Evolutionary conservation across 768 basidiomycete species (phyloP).

Genomic region (Terana coerulea): DNA sequence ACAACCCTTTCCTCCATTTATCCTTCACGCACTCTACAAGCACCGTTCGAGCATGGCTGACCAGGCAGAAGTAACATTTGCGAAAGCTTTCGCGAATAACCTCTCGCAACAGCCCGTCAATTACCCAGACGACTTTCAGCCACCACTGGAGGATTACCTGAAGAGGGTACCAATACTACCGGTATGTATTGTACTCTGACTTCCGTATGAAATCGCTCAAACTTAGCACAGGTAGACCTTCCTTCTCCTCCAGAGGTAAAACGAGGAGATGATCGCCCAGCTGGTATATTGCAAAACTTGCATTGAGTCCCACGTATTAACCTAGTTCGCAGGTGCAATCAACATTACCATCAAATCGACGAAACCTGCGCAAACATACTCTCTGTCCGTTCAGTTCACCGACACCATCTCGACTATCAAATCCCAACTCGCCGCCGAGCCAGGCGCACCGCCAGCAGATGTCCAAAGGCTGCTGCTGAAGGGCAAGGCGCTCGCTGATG

Average conservation of each 20-base stretch:
- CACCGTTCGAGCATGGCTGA: conserved; percentile 55
- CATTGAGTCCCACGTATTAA: not conserved
- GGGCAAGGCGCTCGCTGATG: conserved; percentile 90
- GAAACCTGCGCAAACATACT: conserved; percentile 79
- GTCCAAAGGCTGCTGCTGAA: conserved; percentile 86
- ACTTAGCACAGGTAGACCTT: conserved; percentile 58
- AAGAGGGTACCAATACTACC: conserved; percentile 69
- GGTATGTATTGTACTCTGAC: conserved; percentile 34
- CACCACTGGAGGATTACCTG: conserved; percentile 59
- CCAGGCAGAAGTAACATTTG: conserved; percentile 55
- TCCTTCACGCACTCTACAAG: too few relatives aligned
- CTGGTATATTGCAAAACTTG: conserved; percentile 22
- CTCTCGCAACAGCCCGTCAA: conserved; percentile 63
- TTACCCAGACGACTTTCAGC: conserved; percentile 74
- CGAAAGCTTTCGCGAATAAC: conserved; percentile 60
- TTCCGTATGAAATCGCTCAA: not conserved
- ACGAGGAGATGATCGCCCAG: conserved; percentile 28
- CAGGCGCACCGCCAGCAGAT: conserved; percentile 72
- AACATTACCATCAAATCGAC: conserved; percentile 84
- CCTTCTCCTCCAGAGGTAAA: conserved; percentile 59
- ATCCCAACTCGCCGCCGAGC: conserved; percentile 59
- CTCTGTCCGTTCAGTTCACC: conserved; percentile 70
- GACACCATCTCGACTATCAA: conserved; percentile 85
- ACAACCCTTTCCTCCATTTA: too few relatives aligned
- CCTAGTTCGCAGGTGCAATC: conserved; percentile 38